Evolutionary conservation across 805 yeast species (phyloP).

Genomic region (Pichia manshurica): DNA sequence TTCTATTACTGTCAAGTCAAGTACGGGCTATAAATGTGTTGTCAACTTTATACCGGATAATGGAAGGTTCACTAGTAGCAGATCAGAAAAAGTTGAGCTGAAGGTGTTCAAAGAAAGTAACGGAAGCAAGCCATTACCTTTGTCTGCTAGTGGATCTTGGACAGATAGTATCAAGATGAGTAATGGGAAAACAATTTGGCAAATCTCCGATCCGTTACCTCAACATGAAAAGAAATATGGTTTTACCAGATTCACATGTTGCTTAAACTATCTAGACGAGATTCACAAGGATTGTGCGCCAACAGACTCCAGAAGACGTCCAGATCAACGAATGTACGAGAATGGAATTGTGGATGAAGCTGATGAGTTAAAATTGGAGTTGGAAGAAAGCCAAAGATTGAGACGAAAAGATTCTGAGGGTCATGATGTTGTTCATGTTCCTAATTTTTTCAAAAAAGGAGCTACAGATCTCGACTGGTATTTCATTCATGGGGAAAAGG

Average conservation of each 20-base stretch:
- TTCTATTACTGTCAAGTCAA: conserved; percentile 57
- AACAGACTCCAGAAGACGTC: conserved; percentile 85
- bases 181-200: conserved; percentile 54
- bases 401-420: conserved; percentile 59
- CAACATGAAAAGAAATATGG: conserved; percentile 69
- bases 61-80: conserved; percentile 79
- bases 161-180: conserved; percentile 55
- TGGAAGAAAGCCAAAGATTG: conserved; percentile 78
- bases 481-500: conserved; percentile 47
- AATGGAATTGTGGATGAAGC: conserved; percentile 65
- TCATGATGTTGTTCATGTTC: conserved; percentile 40
- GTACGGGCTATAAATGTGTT: conserved; percentile 62
- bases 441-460: conserved; percentile 56
- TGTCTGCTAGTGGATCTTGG: conserved; percentile 69
- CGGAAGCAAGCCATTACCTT: conserved; percentile 30
- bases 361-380: conserved; percentile 55
- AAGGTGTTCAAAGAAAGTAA: conserved; percentile 34
- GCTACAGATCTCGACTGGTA: conserved; percentile 43
- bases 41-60: conserved; percentile 67
- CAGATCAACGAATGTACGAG: conserved; percentile 75
- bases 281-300: conserved; percentile 72
- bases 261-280: conserved; percentile 70
- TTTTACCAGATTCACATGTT: conserved; percentile 75
- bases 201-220: conserved; percentile 56
- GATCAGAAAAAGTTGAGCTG: conserved; percentile 64